Evolutionary conservation across 176 grass and related monocot species (phyloP), one percentile per base, ranked within the genome.

Genomic region (Chloris gayana): DNA sequence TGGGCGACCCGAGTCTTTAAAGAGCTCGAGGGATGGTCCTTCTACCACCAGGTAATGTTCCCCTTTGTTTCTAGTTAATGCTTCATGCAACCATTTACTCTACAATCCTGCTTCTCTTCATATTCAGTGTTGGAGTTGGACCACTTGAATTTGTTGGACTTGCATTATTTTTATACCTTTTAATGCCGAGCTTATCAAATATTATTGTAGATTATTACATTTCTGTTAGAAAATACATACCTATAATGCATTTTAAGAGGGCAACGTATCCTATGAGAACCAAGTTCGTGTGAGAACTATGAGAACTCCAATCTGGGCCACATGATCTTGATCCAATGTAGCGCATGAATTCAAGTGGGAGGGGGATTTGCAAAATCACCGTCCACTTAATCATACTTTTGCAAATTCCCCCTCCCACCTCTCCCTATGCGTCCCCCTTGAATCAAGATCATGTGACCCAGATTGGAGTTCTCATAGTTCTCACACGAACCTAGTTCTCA

Each of bases 21-120:
- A 83, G 86, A 90, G 85, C 46, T 61, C 88, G 35, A 89, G 50
- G 59, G 88, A 87, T 83, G 77, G 80, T 86, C 82, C 82, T 73
- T 62, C 89, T 86, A 66, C 79, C 45, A 65, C 80, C 37, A 88
- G 91, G 94, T 91, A 86, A 71, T 44, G 72, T 77, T 31, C 17
- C 37, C 7, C 39, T 74, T 83, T 33, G 13, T 76, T 85, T 47
- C n/a, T 74, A 31, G 38, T 86, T 5, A 59, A 67, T 88, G 26
- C 73, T 60, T 62, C 6, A 50, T 45, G 57, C 22, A 14, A 47
- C 37, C 25, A 73, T 54, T 56, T 67, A 30, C 15, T 18, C 14
- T 79, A 31, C 21, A 47, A 30, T 10, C 5, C 14, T 79, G 41
- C 15, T 37, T 78, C 47, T 46, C 35, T 68, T 6, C 49, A 66